Evolutionary conservation across 306 rosid genomes (phyloP).

Genomic region (Cucurbita moschata): DNA sequence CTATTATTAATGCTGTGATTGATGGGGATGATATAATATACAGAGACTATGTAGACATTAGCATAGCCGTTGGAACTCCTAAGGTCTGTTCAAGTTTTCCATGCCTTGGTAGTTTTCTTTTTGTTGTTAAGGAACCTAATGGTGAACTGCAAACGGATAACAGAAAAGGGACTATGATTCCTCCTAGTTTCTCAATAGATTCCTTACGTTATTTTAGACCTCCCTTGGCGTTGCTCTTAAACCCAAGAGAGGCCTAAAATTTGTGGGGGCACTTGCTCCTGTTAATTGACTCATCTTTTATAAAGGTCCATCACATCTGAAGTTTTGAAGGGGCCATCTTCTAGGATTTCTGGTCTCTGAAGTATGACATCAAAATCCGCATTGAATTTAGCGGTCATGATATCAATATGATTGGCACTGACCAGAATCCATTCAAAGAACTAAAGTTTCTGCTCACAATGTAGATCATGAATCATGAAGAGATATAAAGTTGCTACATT

Average conservation of each 20-base stretch:
- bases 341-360: neutral
- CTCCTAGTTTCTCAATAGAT: neutral
- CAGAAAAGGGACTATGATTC: neutral
- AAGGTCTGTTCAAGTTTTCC: conserved; percentile 32
- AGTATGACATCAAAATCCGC: neutral
- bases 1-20: conserved; percentile 69
- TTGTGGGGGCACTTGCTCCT: neutral
- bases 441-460: neutral
- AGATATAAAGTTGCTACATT: neutral
- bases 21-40: conserved; percentile 79
- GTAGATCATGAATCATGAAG: neutral
- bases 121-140: neutral
- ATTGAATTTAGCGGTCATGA: neutral
- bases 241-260: neutral
- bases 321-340: neutral
- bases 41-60: conserved; percentile 68
- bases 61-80: conserved; percentile 72
- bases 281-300: neutral
- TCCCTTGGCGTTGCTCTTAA: neutral
- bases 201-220: neutral
- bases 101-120: neutral
- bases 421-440: neutral
- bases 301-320: neutral
- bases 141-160: neutral
- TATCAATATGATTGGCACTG: neutral